Base-by-base conservation (phyloP, 495 filamentous ascomycete genomes). In the Pseudoneurospora amorphoporcata region DNA sequence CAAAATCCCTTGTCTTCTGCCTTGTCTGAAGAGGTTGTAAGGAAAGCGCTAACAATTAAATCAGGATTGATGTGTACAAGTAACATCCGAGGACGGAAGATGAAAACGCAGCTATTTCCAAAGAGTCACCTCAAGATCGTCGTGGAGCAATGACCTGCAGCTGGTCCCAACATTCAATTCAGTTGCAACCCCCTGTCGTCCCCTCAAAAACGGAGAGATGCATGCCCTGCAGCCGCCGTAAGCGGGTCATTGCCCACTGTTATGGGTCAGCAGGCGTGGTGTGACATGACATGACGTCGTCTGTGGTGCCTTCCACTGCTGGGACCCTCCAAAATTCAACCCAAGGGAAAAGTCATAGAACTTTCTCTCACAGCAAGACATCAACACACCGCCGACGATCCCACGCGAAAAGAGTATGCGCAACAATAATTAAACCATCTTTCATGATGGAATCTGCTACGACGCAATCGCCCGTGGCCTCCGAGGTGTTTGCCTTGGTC, bases 401-500 rank as follows among this genome's bases (percentile, higher is more conserved):
- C 53, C 29, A 35, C 32, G 29, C 23, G 29, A 61, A 61, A 61
- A 35, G 23, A 35, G 12, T 17, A 65, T 65, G 53, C 53, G 53
- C 53, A 65, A 7, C 53, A 16, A 35, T 17, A 3, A 65, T 16
- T 65, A 47, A 29, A 8, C 40, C 47, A 43, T 45, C 72, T 75
- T 73, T 58, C 72, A 79, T 77, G 75, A 73, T 76, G 17, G 71
- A 75, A 43, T 35, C 53, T 37, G 40, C 69, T 38, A 53, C 42
- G 43, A 74, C 76, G 58, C 74, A 71, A 68, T 79, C 79, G 71
- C 75, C 79, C 23, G 73, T 81, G 23, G 58, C 70, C 19, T 81
- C 80, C 42, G 72, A 77, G 72, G 85, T 94, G 77, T 95, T 97
- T 82, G 88, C 92, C 75, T 77, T 89, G 70, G 72, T 91, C 76